Percentiles rank a stretch among this genome's conserved stretches.
These are phyloP conservation scores for Tetrapisispora arboricola DNA, from an alignment of 805 yeast species.

Conservation along the genomic window DNA sequence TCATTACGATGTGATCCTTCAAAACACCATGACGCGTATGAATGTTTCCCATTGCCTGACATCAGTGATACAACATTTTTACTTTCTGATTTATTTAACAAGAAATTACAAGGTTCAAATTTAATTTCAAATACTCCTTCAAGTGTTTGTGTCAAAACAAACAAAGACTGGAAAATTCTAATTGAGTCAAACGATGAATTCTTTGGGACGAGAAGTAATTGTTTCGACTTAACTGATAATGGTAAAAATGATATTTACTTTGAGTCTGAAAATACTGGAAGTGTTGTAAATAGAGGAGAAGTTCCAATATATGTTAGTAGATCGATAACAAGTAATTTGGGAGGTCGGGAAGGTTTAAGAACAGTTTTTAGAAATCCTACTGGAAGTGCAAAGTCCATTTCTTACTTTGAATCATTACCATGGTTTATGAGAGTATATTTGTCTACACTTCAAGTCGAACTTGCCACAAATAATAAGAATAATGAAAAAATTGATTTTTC, in stretches of 20 bases:
- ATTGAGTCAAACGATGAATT: conserved; percentile 22
- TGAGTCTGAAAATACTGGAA: conserved; percentile 36
- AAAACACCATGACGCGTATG: conserved; percentile 50
- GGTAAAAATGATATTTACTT: conserved; percentile 23
- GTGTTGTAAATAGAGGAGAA: conserved; percentile 29
- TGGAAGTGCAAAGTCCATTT: conserved; percentile 36
- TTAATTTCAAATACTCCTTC: conserved; percentile 40
- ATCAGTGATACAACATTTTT: conserved; percentile 37
- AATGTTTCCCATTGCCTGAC: conserved; percentile 72
- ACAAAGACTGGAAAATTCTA: conserved; percentile 39
- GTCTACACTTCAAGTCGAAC: conserved; percentile 46
- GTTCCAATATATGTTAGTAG: conserved; percentile 73
- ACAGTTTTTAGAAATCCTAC: conserved; percentile 66
- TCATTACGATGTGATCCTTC: conserved; percentile 62
- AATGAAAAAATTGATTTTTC: conserved; percentile 3
- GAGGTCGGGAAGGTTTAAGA: conserved; percentile 83
- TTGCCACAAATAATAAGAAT: conserved; percentile 13
- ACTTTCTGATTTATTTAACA: conserved; percentile 61
- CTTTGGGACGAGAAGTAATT: conserved; percentile 29
- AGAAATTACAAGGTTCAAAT: conserved; percentile 52
- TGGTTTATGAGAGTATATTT: conserved; percentile 86
- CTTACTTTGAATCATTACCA: conserved; percentile 75
- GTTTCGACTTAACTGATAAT: conserved; percentile 28
- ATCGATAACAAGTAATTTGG: conserved; percentile 85
- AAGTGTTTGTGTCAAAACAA: conserved; percentile 31